phyloP scores from a whole-genome alignment of 805 yeast genomes.

The Candida ortonii region DNA sequence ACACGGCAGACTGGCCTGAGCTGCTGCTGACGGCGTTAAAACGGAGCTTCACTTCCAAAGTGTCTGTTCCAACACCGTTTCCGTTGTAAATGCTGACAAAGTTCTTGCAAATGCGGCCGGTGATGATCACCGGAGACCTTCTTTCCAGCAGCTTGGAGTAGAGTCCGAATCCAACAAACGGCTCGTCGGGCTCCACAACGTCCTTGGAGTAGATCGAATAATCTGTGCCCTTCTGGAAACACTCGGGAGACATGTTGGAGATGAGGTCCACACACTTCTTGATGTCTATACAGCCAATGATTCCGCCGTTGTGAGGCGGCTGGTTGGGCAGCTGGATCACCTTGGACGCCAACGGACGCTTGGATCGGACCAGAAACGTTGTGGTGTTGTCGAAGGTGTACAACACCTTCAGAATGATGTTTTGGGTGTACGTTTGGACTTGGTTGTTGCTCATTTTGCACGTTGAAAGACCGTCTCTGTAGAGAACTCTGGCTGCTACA shows the following conservation, averaged over 20 bases:
- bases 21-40: conserved; percentile 34
- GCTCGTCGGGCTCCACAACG: conserved; percentile 50
- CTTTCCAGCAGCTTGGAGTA: conserved; percentile 33
- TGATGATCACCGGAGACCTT: conserved; percentile 40
- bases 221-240: conserved; percentile 39
- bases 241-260: conserved; percentile 45
- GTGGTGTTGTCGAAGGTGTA: conserved; percentile 43
- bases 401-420: conserved; percentile 35
- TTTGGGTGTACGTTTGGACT: conserved; percentile 25
- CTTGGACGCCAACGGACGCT: conserved; percentile 35
- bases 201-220: conserved; percentile 47
- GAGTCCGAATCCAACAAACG: conserved; percentile 47
- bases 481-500: conserved; percentile 9
- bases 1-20: too few species aligned
- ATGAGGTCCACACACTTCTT: conserved; percentile 44
- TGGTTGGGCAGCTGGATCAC: conserved; percentile 41
- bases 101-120: conserved; percentile 56
- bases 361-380: conserved; percentile 41
- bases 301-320: conserved; percentile 41
- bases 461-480: conserved; percentile 3
- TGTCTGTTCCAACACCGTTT: conserved; percentile 36
- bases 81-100: conserved; percentile 44
- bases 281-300: conserved; percentile 41
- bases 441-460: conserved; percentile 20
- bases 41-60: conserved; percentile 55